Percentiles rank a stretch among this genome's conserved stretches.
These are phyloP conservation scores for Populus davidiana DNA, from an alignment of 345 rosid species.

Conservation along the genomic window DNA sequence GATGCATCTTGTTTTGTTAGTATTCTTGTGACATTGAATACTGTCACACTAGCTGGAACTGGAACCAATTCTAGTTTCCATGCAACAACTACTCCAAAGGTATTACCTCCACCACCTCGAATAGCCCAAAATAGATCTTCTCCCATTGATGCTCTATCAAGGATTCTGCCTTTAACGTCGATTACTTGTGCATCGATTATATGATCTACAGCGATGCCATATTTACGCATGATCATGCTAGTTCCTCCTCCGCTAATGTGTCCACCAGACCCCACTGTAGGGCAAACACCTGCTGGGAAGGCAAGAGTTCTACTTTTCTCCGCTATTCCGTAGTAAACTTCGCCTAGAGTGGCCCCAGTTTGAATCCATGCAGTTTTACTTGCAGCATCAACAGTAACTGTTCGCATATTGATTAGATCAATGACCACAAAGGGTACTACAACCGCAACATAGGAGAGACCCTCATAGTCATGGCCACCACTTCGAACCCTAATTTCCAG, in stretches of 20 bases:
- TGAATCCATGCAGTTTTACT: conserved; percentile 17
- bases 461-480: conserved; percentile 24
- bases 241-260: conserved; percentile 19
- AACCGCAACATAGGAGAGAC: conserved; percentile 11
- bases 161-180: conserved; percentile 5
- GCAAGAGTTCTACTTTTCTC: conserved; percentile 13
- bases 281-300: conserved; percentile 19
- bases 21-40: conserved; percentile 8
- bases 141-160: conserved; percentile 18
- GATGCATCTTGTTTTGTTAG: conserved; percentile 5
- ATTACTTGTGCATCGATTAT: conserved; percentile 8
- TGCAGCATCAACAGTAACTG: background rate
- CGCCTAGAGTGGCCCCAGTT: conserved; percentile 18
- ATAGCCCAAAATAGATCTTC: conserved; percentile 28
- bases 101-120: conserved; percentile 23
- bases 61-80: conserved; percentile 12
- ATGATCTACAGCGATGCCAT: conserved; percentile 17
- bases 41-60: conserved; percentile 8
- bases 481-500: conserved; percentile 14
- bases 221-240: conserved; percentile 17
- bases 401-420: conserved; percentile 17
- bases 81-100: conserved; percentile 13
- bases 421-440: conserved; percentile 7
- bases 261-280: conserved; percentile 18
- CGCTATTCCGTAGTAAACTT: conserved; percentile 15